These are phyloP conservation scores for Pulveroboletus sp. DNA, from an alignment of 768 basidiomycete genomes.

Conservation along the genomic window DNA sequence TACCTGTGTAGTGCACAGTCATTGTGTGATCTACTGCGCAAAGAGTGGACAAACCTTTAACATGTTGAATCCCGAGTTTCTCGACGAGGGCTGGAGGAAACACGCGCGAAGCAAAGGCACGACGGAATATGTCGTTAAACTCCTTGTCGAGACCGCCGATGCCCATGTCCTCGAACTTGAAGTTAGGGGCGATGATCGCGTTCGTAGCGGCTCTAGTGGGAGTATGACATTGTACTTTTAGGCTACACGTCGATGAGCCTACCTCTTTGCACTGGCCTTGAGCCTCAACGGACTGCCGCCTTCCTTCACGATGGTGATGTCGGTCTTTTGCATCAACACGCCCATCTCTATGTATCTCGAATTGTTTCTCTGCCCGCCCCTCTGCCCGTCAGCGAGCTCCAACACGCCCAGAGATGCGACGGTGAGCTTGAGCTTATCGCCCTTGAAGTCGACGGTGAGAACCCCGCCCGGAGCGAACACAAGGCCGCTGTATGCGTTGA, in stretches of 20 bases:
- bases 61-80: constrained; percentile 96
- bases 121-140: constrained; percentile 94
- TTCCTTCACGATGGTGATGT: constrained; percentile 85
- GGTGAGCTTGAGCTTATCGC: constrained; percentile 70
- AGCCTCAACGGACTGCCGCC: constrained; percentile 78
- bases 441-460: constrained; percentile 84
- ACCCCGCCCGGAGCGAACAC: constrained; percentile 66
- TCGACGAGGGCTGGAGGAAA: constrained; percentile 96
- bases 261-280: constrained; percentile 91
- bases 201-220: constrained; percentile 74
- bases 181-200: constrained; percentile 94
- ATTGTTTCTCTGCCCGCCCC: constrained; percentile 36
- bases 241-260: constrained; percentile 15
- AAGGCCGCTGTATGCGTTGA: constrained; percentile 69
- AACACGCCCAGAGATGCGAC: constrained; percentile 58
- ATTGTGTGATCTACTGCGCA: background rate
- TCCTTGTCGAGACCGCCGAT: constrained; percentile 96
- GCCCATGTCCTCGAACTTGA: constrained; percentile 99
- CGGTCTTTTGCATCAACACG: constrained; percentile 87
- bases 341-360: constrained; percentile 47
- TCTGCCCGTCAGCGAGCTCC: constrained; percentile 62
- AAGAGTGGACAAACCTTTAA: constrained; percentile 66
- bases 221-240: constrained; percentile 1
- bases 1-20: constrained; percentile 48
- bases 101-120: constrained; percentile 97